A percentile compares a stretch with the other conserved stretches of the same genome.
Conservation (phyloP, 2,329 filamentous ascomycete genomes). For the Fusarium sp. region DNA sequence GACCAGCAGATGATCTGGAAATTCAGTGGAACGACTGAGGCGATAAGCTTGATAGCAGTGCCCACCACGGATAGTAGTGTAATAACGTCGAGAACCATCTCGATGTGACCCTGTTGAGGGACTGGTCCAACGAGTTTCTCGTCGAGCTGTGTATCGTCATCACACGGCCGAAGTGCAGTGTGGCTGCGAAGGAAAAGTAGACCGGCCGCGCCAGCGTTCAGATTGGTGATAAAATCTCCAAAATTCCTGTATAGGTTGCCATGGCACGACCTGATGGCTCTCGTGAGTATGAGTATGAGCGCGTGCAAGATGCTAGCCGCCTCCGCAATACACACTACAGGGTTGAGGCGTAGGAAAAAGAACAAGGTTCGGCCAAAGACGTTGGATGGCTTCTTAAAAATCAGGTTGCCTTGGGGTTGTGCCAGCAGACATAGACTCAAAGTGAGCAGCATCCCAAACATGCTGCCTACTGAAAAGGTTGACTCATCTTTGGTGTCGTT, state of each 20-base stretch:
- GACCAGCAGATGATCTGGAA: not conserved
- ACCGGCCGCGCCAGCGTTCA: not conserved
- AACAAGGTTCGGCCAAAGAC: not conserved
- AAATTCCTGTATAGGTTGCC: not conserved
- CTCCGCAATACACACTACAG: not conserved
- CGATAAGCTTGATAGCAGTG: not conserved
- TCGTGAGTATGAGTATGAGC: not conserved
- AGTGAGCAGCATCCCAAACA: not conserved
- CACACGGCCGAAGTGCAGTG: not conserved
- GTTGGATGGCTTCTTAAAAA: not conserved
- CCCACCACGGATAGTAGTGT: not conserved
- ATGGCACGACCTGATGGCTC: not conserved
- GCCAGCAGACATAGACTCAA: not conserved
- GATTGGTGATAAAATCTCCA: not conserved
- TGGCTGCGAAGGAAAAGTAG: not conserved
- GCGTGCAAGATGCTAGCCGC: not conserved
- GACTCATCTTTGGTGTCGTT: not conserved
- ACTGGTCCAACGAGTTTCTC: not conserved
- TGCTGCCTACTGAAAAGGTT: not conserved
- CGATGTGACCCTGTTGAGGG: not conserved
- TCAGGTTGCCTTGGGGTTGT: not conserved
- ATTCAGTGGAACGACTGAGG: not conserved
- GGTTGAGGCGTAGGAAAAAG: not conserved
- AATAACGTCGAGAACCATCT: not conserved
- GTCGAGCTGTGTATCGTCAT: not conserved